Base-by-base conservation (phyloP, 2,329 filamentous ascomycete species). In the Beauveria medogensis region DNA sequence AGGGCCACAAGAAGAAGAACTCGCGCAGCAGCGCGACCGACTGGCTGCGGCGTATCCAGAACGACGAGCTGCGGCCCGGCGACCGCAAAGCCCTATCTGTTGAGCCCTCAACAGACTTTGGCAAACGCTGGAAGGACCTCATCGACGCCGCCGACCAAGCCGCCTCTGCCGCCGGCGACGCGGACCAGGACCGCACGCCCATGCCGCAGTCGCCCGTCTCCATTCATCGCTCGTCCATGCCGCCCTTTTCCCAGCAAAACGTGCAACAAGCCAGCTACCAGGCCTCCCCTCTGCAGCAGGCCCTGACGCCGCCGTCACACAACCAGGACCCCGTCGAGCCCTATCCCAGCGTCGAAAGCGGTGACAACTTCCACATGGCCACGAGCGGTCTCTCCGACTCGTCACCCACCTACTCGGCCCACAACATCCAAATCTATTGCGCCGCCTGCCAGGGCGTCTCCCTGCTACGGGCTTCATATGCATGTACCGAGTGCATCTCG, bases 401-500 rank as follows among this genome's bases (percentile, higher is more conserved):
- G n/a, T 92, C 91, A 2, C 84, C 85, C 24, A 87, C 82, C 69
- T 89, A 89, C 76, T 84, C 84, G 20, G 86, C 88, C 8, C 89
- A 91, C 58, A 82, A 82, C 64, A 88, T 93, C 3, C 90, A 96
- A 71, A 96, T 97, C 47, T 96, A 96, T 72, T 97, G 93, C 72
- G 90, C 92, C 22, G 90, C 89, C 53, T 97, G 93, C 70, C 86
- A 90, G 65, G 85, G 88, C 43, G 80, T 92, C 20, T 92, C 88
- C 56, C 78, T 87, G 12, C 78, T 97, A 28, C 88, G 86, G 69
- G 89, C 93, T 68, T 94, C 91, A 40, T 97, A 92, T 70, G 93
- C 93, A 24, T 97, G 93, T 73, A 96, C 92, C 1, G 92, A 97
- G 73, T 97, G 94, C 73, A 96, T 97, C 65, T 96, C 91, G 71